Evolutionary conservation across 1,284 basidiomycete genomes (phyloP).

Genomic region (Tylopilus sp.): DNA sequence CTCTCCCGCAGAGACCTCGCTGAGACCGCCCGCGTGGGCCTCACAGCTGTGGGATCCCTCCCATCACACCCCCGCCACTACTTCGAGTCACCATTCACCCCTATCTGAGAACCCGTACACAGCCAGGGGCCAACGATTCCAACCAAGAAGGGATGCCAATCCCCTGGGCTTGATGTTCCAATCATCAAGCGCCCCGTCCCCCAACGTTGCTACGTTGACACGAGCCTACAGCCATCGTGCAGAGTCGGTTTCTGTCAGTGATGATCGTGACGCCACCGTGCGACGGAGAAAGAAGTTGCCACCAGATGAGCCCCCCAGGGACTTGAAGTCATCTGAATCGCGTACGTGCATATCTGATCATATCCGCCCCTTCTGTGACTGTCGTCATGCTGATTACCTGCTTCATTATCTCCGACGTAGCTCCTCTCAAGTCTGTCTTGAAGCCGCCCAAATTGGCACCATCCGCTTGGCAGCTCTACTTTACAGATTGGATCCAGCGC

Average conservation of each 20-base stretch:
- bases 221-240: conserved; percentile 63
- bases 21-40: conserved; percentile 58
- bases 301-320: conserved; percentile 43
- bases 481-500: conserved; percentile 91
- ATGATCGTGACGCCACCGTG: conserved; percentile 70
- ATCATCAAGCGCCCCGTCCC: conserved; percentile 68
- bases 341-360: conserved; percentile 31
- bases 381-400: conserved; percentile 25
- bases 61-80: conserved; percentile 30
- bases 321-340: conserved; percentile 33
- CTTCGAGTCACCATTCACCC: conserved; percentile 40
- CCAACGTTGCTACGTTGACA: conserved; percentile 45
- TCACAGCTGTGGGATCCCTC: conserved; percentile 57
- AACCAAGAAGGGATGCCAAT: conserved; percentile 41
- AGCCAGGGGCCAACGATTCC: conserved; percentile 34
- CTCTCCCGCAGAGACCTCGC: conserved; percentile 55
- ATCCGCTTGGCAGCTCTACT: conserved; percentile 96
- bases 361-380: conserved; percentile 33
- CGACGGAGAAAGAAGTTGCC: conserved; percentile 59
- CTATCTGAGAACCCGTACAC: conserved; percentile 41
- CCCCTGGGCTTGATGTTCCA: conserved; percentile 68
- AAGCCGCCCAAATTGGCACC: conserved; percentile 91
- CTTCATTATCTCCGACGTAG: conserved; percentile 34
- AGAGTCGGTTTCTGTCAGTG: conserved; percentile 58
- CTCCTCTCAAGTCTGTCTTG: conserved; percentile 65